Conservation (phyloP, 75 land plant species). For the Selaginella tamariscina region DNA sequence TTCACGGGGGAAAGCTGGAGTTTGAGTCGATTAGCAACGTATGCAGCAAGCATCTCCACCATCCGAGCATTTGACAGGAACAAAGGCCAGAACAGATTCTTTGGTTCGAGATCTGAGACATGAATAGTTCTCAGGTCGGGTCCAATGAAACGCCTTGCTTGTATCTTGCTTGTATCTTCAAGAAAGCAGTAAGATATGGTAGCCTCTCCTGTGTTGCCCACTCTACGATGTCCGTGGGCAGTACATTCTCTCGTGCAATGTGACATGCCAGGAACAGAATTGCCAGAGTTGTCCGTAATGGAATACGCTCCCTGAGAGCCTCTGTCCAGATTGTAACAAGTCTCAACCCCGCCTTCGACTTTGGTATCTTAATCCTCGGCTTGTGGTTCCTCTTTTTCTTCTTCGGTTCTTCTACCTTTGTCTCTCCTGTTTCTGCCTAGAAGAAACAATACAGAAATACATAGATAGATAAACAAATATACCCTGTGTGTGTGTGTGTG, state of each 20-base stretch:
- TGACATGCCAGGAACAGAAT: conserved; percentile 64
- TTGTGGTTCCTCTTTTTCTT: background rate
- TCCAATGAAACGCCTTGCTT: conserved; percentile 22
- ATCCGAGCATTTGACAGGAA: conserved; percentile 30
- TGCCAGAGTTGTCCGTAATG: conserved; percentile 46
- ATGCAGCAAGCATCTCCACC: conserved; percentile 51
- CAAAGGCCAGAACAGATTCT: conserved; percentile 46
- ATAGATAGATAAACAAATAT: too few species aligned
- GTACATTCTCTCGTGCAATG: conserved; percentile 53
- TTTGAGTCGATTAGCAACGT: conserved; percentile 43
- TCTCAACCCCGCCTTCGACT: background rate
- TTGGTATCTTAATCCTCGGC: background rate
- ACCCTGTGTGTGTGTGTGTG: too few species aligned
- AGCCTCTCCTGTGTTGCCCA: conserved; percentile 69
- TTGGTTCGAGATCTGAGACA: conserved; percentile 11
- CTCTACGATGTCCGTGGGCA: conserved; percentile 64
- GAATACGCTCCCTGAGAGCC: conserved; percentile 45
- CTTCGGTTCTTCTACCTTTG: background rate
- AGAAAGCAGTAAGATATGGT: conserved; percentile 62
- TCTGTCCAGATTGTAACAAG: conserved; percentile 26
- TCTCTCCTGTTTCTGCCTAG: conserved; percentile 1
- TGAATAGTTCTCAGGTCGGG: background rate
- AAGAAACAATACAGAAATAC: background rate
- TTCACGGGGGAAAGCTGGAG: conserved; percentile 71
- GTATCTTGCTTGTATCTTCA: conserved; percentile 38